phyloP scores from a whole-genome alignment of 176 grass and related monocot genomes.

The Ampelocalamus luodianensis region DNA sequence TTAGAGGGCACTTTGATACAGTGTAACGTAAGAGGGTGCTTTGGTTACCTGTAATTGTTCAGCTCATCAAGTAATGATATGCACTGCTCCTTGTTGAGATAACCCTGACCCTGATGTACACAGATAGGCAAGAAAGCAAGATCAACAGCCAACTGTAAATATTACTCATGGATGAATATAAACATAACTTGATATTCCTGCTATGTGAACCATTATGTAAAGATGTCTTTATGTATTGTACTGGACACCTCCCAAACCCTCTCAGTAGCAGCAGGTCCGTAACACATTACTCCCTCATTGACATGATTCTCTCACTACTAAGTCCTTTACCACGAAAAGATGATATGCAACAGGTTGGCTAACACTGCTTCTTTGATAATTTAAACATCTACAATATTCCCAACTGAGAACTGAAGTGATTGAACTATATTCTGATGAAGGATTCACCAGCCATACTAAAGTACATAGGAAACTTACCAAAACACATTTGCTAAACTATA shows the following conservation, averaged over 20 bases:
- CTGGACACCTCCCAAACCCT: neutral
- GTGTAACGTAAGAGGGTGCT: constrained; percentile 20
- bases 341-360: neutral
- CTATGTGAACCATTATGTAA: neutral
- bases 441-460: neutral
- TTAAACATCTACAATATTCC: neutral
- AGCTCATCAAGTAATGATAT: constrained; percentile 84
- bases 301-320: neutral
- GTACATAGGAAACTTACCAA: constrained; percentile 12
- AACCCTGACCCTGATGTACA: constrained; percentile 61
- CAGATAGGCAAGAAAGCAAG: constrained; percentile 28
- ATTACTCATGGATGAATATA: constrained; percentile 31
- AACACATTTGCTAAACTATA: neutral
- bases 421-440: constrained; percentile 22
- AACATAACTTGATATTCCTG: constrained; percentile 12
- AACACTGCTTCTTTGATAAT: neutral
- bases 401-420: constrained; percentile 2
- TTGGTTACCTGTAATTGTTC: constrained; percentile 81
- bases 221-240: neutral
- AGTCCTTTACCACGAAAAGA: neutral
- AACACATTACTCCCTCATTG: neutral
- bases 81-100: constrained; percentile 83
- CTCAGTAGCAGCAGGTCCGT: neutral
- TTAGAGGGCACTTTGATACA: constrained; percentile 29
- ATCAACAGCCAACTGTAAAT: constrained; percentile 33